Conservation (phyloP, 352 stramenopile species). For the Plasmopara halstedii region DNA sequence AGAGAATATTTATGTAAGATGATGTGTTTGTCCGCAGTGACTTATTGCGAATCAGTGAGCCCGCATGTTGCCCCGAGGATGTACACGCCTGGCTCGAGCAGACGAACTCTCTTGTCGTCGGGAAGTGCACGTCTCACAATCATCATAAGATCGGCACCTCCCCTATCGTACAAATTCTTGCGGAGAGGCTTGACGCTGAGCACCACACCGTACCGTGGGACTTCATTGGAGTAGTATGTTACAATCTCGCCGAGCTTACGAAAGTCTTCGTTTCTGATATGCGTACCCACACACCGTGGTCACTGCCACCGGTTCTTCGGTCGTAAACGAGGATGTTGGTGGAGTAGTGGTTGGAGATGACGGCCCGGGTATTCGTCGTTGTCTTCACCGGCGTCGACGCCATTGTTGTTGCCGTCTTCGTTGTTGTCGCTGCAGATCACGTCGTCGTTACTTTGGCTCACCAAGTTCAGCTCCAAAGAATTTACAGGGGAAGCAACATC, state of each 20-base stretch:
- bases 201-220: not conserved
- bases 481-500: too few species aligned
- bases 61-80: not conserved
- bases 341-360: too few species aligned
- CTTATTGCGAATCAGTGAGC: not conserved
- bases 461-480: too few species aligned
- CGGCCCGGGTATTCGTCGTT: too few species aligned
- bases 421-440: too few species aligned
- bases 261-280: not conserved
- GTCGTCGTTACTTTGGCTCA: too few species aligned
- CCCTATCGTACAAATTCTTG: not conserved
- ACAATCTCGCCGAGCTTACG: not conserved
- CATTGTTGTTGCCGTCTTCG: too few species aligned
- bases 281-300: too few species aligned
- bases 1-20: too few species aligned
- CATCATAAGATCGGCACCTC: not conserved
- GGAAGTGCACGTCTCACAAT: not conserved
- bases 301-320: too few species aligned
- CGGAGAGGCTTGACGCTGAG: conserved; percentile 1
- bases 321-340: too few species aligned
- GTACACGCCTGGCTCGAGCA: not conserved
- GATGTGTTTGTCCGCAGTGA: not conserved
- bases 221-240: not conserved
- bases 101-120: not conserved
- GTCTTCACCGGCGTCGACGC: too few species aligned